Evolutionary conservation across 768 basidiomycete genomes (phyloP), one percentile per base, ranked within the genome.

Genomic region (Trametopsis cervina): DNA sequence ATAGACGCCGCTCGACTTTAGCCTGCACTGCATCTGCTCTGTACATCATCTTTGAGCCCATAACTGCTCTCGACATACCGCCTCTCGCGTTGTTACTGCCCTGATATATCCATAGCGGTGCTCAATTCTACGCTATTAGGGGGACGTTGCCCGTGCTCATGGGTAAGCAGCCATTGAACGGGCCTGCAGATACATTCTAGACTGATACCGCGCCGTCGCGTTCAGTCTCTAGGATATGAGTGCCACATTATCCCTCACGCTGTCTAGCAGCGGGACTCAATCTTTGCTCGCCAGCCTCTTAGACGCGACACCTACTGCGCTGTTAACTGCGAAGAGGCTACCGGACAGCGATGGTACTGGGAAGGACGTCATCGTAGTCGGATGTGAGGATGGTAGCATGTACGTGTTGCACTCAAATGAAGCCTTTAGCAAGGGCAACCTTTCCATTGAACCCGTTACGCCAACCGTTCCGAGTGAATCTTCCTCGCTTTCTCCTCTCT

Each of bases 311-410:
- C 27, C 47, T 7, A 26, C 47, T 10, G 45, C 33, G 23, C 22
- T 53, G 12, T 44, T 49, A 1, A 29, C 47, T 25, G 48, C 40
- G 48, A 7, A 27, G 4, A 10, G 12, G 3, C n/a, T 12, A 9
- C 9, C 29, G 9, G 29, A 15, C 29, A 33, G 9, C 7, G 29
- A 15, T 33, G 29, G 29, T 33, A 15, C 15, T 33, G 29, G 15
- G 29, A 15, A 33, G 29, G 45, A 44, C 21, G 65, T 65, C 5
- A 58, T 60, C 7, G 64, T 57, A 3, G 46, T 71, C 12, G 70
- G 70, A 2, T 69, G 68, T 44, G 52, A 57, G 37, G 70, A 71
- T 36, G 70, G 70, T 22, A 61, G 65, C 5, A 42, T 70, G 24
- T 69, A 61, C 41, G 22, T 71, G 46, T 62, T 70, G 43, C 56